Evolutionary conservation across 108 stramenopile genomes (phyloP), one percentile per base, ranked within the genome.

Genomic region (Fistulifera solaris): DNA sequence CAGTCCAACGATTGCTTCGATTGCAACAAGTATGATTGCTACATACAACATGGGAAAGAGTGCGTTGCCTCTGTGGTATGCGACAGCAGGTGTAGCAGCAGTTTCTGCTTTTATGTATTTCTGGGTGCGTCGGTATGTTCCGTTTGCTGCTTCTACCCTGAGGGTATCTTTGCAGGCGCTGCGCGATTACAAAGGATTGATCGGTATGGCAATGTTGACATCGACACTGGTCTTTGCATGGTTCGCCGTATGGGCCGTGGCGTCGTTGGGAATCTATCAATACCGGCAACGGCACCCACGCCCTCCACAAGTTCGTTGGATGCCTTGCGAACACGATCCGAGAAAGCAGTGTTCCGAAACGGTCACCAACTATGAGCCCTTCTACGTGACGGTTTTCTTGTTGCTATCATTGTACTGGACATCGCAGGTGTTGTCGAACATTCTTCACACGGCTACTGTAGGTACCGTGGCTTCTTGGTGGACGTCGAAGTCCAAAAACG

Each of bases 351-450:
- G 31, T 35, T 35, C 31, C 17, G 53, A 65, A 68, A 21, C 38
- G 5, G 22, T 41, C 31, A 48, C 28, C 21, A 68, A 21, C 11
- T 45, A 74, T 40, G 27, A 44, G 38, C 52, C 54, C 21, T 45
- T 41, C 27, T 47, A 56, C 19, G 38, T 56, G 14, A 21, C 71
- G 24, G 52, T 79, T n/a, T 35, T 72, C 18, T 66, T 83, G 27
- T 24, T 87, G 7, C 71, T 89, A 17, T 84, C 72, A 8, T 73
- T 87, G 38, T 85, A 70, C 64, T 93, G 91, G 91, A 82, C 85
- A 0, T 57, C 55, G 22, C 73, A 83, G 59, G 85, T 87, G 0
- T 27, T 79, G 8, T 77, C 73, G 59, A 54, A 44, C 14, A 31
- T 52, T 52, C 7, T 24, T 1, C 43, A 31, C n/a, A 49, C 27